Conservation (phyloP, 192 early-diverging fungal species). For the Spizellomyces sp. region DNA sequence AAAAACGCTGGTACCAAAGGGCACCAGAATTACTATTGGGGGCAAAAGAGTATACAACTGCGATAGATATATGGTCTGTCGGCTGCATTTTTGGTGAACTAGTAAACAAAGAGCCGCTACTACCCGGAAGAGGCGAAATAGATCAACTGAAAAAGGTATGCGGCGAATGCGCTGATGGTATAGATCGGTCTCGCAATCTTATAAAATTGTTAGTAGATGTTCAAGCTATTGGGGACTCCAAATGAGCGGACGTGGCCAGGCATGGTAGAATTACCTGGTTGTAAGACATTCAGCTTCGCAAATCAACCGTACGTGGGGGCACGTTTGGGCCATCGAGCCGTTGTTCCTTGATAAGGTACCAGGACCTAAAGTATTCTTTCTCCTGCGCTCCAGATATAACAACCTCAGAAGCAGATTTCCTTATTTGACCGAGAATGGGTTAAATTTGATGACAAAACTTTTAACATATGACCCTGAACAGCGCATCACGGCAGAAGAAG, state of each 20-base stretch:
- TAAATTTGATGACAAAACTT: constrained; percentile 76
- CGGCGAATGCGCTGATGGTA: background rate
- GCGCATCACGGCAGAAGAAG: constrained; percentile 89
- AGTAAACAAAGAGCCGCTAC: constrained; percentile 78
- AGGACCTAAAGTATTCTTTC: background rate
- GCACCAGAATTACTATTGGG: constrained; percentile 92
- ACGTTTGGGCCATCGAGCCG: background rate
- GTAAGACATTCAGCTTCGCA: constrained; percentile 74
- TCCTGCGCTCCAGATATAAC: constrained; percentile 29
- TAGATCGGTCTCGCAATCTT: background rate
- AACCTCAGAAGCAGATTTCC: constrained; percentile 49
- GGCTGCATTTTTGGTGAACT: constrained; percentile 98
- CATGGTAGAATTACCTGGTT: constrained; percentile 67
- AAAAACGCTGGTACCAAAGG: constrained; percentile 40
- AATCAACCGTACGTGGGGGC: constrained; percentile 55
- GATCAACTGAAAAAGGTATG: constrained; percentile 82
- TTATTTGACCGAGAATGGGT: constrained; percentile 71
- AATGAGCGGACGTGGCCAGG: constrained; percentile 83
- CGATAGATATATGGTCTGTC: constrained; percentile 88
- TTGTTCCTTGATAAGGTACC: background rate
- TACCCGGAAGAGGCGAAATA: constrained; percentile 86
- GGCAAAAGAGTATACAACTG: constrained; percentile 85
- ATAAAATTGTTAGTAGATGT: constrained; percentile 57
- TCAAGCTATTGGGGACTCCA: constrained; percentile 87
- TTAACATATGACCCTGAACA: constrained; percentile 82